Evolutionary conservation across 345 rosid species (phyloP), one percentile per base, ranked within the genome.

Genomic region (Boechera retrofracta): DNA sequence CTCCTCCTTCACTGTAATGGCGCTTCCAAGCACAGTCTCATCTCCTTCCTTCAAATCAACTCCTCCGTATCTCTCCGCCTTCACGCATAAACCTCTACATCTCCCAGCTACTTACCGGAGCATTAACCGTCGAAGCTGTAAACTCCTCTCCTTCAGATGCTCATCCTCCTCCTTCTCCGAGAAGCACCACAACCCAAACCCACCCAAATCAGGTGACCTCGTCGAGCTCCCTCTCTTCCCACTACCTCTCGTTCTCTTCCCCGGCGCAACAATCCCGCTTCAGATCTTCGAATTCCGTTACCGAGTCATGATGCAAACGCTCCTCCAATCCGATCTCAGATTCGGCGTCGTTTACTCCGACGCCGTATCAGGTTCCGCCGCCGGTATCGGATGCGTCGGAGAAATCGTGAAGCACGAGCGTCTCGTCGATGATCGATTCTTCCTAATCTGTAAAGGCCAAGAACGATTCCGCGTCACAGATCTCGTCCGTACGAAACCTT

Each of bases 301-400:
- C 90, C 97, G 98, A 67, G 91, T 92, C 58, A 91, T 90, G 98
- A 92, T 94, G 97, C 95, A 94, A 74, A 92, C 98, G 3, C 95
- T 94, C 47, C 97, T 94, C 77, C 95, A 90, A 15, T 85, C 97
- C 41, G 98, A 92, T 86, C 92, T 94, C 67, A 88, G 97, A 6
- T 94, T 94, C 79, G 98, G 98, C 69, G 97, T 94, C 33, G 81
- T 92, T 64, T 92, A 83, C 82, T 82, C 97, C 68, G 98, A 94
- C 79, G 72, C 93, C 53, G 77, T 81, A 24, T 65, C 97, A 31
- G 98, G 97, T 1, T 84, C 89, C 1, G 80, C 96, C n/a, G 80
- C 97, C 31, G 86, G 82, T 3, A 84, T 94, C 13, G 97, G 98
- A 4, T 94, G 97, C 82, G 97, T 92, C 13, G 98, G 95, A 11